Percentiles rank a stretch among this genome's conserved stretches.
These are phyloP conservation scores for Globisporangium spinosum DNA, from an alignment of 352 stramenopile species.

Conservation along the genomic window DNA sequence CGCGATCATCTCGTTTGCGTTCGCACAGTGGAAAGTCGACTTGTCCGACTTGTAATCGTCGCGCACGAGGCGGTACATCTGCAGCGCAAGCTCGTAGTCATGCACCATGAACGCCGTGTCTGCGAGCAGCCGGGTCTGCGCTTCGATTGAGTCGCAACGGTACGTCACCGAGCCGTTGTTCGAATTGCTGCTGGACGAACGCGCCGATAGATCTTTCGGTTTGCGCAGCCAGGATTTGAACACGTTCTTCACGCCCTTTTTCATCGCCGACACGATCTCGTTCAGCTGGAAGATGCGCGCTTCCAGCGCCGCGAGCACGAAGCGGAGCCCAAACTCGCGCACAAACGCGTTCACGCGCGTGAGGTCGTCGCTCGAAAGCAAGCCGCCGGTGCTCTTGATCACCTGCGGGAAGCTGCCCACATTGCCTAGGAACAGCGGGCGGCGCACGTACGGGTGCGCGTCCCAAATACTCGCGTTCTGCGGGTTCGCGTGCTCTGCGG, in stretches of 20 bases:
- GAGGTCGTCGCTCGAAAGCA: constrained; percentile 73
- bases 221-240: constrained; percentile 91
- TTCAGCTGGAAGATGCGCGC: constrained; percentile 84
- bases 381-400: constrained; percentile 28
- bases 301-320: constrained; percentile 81
- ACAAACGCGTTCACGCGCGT: constrained; percentile 63
- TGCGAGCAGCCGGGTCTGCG: constrained; percentile 83
- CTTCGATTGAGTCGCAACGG: constrained; percentile 84
- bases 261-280: constrained; percentile 84
- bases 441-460: constrained; percentile 61
- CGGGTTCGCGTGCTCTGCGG: constrained; percentile 26
- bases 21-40: constrained; percentile 74
- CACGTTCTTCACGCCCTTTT: constrained; percentile 91
- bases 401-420: constrained; percentile 30
- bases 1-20: constrained; percentile 88
- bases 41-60: constrained; percentile 92
- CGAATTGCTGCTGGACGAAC: constrained; percentile 19
- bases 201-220: constrained; percentile 61
- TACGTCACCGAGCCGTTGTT: constrained; percentile 42
- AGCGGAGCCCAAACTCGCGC: constrained; percentile 67
- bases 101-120: constrained; percentile 89
- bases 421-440: constrained; percentile 39
- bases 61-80: constrained; percentile 88
- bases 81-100: constrained; percentile 87
- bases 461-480: constrained; percentile 38